These are phyloP conservation scores for Murraya paniculata DNA, from an alignment of 345 rosid species.

Conservation along the genomic window DNA sequence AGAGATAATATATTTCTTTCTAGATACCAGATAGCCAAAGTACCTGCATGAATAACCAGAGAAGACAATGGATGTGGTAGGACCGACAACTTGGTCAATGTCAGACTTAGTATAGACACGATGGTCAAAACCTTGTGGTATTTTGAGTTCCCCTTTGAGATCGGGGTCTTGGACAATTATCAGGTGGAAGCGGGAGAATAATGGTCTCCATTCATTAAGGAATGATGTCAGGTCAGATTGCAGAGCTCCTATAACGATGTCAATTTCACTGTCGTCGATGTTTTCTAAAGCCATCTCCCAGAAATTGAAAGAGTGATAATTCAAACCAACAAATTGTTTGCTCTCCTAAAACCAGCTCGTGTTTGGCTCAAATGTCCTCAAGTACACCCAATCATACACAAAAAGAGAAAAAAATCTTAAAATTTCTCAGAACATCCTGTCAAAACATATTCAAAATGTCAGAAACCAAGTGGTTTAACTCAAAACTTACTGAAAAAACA, in stretches of 20 bases:
- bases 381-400: neutral
- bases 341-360: constrained; percentile 11
- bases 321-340: constrained; percentile 7
- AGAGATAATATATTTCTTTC: constrained; percentile 75
- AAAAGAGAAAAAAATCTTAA: constrained; percentile 16
- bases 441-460: constrained; percentile 16
- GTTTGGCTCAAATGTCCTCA: constrained; percentile 6
- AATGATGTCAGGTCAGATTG: constrained; percentile 70
- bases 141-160: constrained; percentile 74
- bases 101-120: constrained; percentile 65
- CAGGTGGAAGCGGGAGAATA: constrained; percentile 72
- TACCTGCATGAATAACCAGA: constrained; percentile 90
- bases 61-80: constrained; percentile 53
- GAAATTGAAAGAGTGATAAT: constrained; percentile 15
- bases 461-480: constrained; percentile 3
- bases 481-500: neutral
- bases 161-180: constrained; percentile 92
- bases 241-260: constrained; percentile 89
- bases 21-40: constrained; percentile 82
- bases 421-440: constrained; percentile 72
- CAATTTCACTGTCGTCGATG: constrained; percentile 69
- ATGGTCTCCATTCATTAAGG: constrained; percentile 67
- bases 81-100: constrained; percentile 61
- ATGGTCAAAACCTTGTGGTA: constrained; percentile 79
- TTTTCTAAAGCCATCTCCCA: constrained; percentile 47